phyloP scores from a whole-genome alignment of 1,139 yeast species.

The Candida glucosophila region DNA sequence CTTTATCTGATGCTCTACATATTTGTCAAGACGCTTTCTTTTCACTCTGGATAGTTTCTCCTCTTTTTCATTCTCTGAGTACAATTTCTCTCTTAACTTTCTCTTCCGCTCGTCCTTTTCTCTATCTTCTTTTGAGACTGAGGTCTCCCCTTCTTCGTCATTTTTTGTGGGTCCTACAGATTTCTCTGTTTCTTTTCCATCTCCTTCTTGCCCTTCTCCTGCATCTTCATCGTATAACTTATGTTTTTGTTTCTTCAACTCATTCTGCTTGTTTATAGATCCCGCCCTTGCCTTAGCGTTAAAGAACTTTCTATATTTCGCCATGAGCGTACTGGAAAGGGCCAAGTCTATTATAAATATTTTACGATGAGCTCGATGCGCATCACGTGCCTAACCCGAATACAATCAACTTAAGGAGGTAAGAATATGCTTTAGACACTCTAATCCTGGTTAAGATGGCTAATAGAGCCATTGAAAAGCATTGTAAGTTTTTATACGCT shows the following conservation, averaged over 20 bases:
- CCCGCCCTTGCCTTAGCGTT: constrained; percentile 85
- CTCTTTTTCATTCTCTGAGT: constrained; percentile 47
- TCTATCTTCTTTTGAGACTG: no score
- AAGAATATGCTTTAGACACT: no score
- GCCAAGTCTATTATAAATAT: no score
- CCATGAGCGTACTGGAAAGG: no score
- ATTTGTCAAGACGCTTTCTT: constrained; percentile 68
- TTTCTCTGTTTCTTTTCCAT: constrained; percentile 52
- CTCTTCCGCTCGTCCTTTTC: constrained; percentile 63
- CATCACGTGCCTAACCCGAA: no score
- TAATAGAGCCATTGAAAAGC: no score
- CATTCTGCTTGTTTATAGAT: constrained; percentile 72
- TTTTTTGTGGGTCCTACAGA: constrained; percentile 41
- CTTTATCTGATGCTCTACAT: constrained; percentile 79
- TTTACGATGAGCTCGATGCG: no score
- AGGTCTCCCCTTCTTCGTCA: no score
- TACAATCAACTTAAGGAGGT: no score
- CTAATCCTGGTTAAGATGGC: no score
- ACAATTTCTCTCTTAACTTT: constrained; percentile 49
- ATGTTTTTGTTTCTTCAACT: constrained; percentile 59
- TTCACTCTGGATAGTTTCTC: constrained; percentile 66
- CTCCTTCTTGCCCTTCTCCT: constrained; percentile 5
- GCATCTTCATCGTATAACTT: constrained; percentile 46
- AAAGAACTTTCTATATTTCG: constrained; percentile 70
- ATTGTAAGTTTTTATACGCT: constrained; percentile 2